Percentiles rank a stretch among this genome's conserved stretches.
phyloP scores from a whole-genome alignment of 805 yeast genomes.

The Naumovozyma baii region DNA sequence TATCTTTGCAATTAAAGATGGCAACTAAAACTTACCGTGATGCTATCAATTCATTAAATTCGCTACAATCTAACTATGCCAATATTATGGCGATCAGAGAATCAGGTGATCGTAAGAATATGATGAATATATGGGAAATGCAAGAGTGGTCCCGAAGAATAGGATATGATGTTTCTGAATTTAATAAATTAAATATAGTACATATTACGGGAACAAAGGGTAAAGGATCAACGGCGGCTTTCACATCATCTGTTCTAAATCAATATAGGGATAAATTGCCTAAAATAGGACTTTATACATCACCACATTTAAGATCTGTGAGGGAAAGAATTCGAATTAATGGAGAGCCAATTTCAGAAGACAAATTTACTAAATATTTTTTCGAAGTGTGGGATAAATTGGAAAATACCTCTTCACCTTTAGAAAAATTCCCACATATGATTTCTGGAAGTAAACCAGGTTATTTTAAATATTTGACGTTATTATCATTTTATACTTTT shows the following conservation, averaged over 20 bases:
- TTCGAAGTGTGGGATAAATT: constrained; percentile 90
- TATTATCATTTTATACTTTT: constrained; percentile 85
- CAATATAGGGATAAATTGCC: constrained; percentile 41
- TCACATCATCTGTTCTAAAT: constrained; percentile 66
- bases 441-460: constrained; percentile 71
- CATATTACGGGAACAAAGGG: constrained; percentile 98
- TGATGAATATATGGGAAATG: constrained; percentile 76
- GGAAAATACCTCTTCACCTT: constrained; percentile 46
- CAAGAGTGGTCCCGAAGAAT: constrained; percentile 64
- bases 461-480: constrained; percentile 83
- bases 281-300: constrained; percentile 86
- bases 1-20: constrained; percentile 15
- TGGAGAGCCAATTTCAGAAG: constrained; percentile 77
- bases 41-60: constrained; percentile 76
- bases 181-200: constrained; percentile 65
- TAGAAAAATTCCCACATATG: constrained; percentile 60
- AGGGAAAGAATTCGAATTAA: constrained; percentile 84
- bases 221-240: constrained; percentile 96
- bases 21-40: constrained; percentile 37
- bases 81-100: constrained; percentile 74
- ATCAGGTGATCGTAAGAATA: constrained; percentile 55
- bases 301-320: constrained; percentile 90
- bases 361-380: constrained; percentile 75
- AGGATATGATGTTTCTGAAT: constrained; percentile 57
- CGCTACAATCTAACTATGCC: constrained; percentile 85